Evolutionary conservation across 129 eudicot species (phyloP), one percentile per base, ranked within the genome.

Genomic region (Smallanthus sonchifolius): DNA sequence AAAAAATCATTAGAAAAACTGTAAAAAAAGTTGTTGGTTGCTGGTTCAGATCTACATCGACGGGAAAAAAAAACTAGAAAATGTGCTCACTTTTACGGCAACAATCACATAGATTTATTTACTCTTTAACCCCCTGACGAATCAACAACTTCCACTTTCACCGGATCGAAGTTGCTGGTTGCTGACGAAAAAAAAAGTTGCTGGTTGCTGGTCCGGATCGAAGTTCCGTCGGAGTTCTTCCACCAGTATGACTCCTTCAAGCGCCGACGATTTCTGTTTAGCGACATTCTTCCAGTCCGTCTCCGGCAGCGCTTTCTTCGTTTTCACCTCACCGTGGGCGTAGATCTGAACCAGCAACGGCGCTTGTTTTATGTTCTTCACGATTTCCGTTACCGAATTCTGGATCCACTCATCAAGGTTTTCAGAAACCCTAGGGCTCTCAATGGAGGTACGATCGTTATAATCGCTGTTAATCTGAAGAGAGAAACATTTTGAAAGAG

Each of bases 221-320:
- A 34, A 14, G 14, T 59, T 76, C 42, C 40, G 59, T 7, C 16
- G 35, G 37, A 89, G 74, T 74, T 89, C 96, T 59, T 87, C 86
- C 65, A 89, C 96, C 15, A 84, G 79, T 16, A 89, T 89, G 5
- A 89, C 59, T 55, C 90, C 95, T 7, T 86, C 91, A 2, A 87
- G 89, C 10, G 65, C 14, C 38, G 83, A 63, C 62, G 80, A 73
- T 47, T 38, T 36, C 5, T 37, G 69, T 48, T 74, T 63, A 35
- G 56, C 61, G 66, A 76, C 36, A 4, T 60, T 47, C 34, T 67
- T 71, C 96, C 96, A 89, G 4, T 78, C 69, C 4, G 78, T 62
- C 38, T 57, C 83, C 39, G 37, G 67, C 28, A 65, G 7, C 52
- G 87, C 80, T 70, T 67, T 83, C 60, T 83, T 83, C 49, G 86